Evolutionary conservation across 2,329 filamentous ascomycete species (phyloP).

Genomic region (Coniochaeta pulveracea): DNA sequence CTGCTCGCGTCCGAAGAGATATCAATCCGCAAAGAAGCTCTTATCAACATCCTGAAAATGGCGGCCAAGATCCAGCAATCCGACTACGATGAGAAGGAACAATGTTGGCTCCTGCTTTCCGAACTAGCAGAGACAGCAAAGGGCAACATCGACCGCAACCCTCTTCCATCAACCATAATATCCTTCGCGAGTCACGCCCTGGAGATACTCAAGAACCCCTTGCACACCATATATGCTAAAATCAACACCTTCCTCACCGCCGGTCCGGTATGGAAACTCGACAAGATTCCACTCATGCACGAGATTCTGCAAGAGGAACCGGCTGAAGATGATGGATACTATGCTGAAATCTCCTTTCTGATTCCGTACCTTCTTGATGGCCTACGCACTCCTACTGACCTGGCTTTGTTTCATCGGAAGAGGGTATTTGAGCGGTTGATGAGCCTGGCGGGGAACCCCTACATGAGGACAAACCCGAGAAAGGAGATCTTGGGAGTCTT

Average conservation of each 20-base stretch:
- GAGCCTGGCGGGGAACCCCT: slow-evolving; percentile 55
- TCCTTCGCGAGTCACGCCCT: slow-evolving; percentile 65
- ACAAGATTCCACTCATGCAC: slow-evolving; percentile 61
- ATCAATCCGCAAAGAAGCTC: slow-evolving; percentile 69
- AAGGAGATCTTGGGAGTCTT: slow-evolving; percentile 51
- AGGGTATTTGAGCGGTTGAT: slow-evolving; percentile 67
- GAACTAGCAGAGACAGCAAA: slow-evolving; percentile 69
- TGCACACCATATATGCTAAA: slow-evolving; percentile 77
- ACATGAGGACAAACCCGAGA: slow-evolving; percentile 46
- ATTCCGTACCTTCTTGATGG: slow-evolving; percentile 59
- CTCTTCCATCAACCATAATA: slow-evolving; percentile 63
- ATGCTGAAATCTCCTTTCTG: slow-evolving; percentile 65
- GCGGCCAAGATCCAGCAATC: slow-evolving; percentile 54
- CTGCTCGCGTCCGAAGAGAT: slow-evolving; percentile 65
- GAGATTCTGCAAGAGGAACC: slow-evolving; percentile 54
- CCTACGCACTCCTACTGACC: slow-evolving; percentile 46
- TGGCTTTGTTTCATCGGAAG: slow-evolving; percentile 48
- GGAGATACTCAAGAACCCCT: slow-evolving; percentile 59
- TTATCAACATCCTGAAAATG: slow-evolving; percentile 57
- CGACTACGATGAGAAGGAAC: slow-evolving; percentile 62
- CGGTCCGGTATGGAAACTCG: slow-evolving; percentile 63
- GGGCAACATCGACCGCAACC: slow-evolving; percentile 36
- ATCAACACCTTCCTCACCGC: slow-evolving; percentile 75
- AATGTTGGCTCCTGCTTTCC: slow-evolving; percentile 67
- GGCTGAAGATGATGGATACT: slow-evolving; percentile 60